phyloP scores from a whole-genome alignment of 345 rosid species.

The Gossypium anomalum region DNA sequence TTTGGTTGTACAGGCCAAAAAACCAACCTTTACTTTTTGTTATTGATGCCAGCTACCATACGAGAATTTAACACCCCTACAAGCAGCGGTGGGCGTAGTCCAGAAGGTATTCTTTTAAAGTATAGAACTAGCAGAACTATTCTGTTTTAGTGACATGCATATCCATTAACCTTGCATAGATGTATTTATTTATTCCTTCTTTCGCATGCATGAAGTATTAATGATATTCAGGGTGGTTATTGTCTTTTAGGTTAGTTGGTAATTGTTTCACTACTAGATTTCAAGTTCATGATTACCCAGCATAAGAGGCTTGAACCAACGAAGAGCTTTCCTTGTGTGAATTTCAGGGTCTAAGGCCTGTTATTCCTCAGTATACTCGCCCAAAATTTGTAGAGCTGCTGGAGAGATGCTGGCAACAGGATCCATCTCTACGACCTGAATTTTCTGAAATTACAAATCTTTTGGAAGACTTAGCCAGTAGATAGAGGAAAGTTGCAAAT shows the following conservation, averaged over 20 bases:
- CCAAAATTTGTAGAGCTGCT: constrained; percentile 45
- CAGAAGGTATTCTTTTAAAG: constrained; percentile 45
- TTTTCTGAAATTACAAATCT: constrained; percentile 48
- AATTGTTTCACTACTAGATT: background rate
- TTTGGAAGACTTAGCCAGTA: constrained; percentile 35
- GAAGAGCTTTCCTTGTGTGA: background rate
- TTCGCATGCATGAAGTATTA: background rate
- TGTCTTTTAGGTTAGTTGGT: background rate
- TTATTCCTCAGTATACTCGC: constrained; percentile 45
- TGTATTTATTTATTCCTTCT: background rate
- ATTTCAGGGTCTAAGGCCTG: constrained; percentile 60
- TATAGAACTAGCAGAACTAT: constrained; percentile 1
- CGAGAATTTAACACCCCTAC: constrained; percentile 49
- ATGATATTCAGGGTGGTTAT: background rate
- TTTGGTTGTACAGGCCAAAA: background rate
- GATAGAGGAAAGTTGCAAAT: constrained; percentile 16
- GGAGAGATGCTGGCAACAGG: constrained; percentile 59
- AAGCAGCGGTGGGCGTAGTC: constrained; percentile 63
- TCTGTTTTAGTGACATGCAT: background rate
- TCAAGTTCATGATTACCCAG: background rate
- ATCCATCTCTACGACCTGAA: constrained; percentile 55
- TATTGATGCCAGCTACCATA: constrained; percentile 50
- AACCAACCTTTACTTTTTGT: constrained; percentile 13
- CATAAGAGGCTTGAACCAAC: background rate
- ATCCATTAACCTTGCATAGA: background rate